Percentiles rank a stretch among this genome's conserved stretches.
These are phyloP conservation scores for Stephania cephalantha DNA, from an alignment of 164 flowering plant genomes.

Conservation along the genomic window DNA sequence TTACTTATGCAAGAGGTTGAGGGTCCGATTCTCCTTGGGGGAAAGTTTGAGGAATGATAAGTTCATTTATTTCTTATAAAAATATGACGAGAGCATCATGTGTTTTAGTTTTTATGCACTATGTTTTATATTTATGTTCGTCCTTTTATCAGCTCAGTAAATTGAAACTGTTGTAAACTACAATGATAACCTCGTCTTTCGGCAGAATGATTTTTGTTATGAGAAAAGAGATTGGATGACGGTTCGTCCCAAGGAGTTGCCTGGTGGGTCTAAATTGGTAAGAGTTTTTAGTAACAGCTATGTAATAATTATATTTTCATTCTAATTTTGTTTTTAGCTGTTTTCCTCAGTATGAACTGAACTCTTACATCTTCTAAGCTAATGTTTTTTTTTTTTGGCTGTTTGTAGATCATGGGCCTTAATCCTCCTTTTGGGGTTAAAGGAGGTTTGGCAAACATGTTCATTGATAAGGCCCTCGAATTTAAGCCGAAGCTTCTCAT, in stretches of 20 bases:
- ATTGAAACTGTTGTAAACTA: too few species aligned
- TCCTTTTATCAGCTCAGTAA: too few species aligned
- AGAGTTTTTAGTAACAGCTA: slow-evolving; percentile 6
- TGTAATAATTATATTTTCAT: neutral
- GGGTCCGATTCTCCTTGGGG: too few species aligned
- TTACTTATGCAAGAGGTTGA: too few species aligned
- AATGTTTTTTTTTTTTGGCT: neutral
- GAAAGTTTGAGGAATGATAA: too few species aligned
- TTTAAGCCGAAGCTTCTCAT: slow-evolving; percentile 83
- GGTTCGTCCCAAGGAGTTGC: slow-evolving; percentile 51
- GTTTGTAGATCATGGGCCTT: slow-evolving; percentile 73
- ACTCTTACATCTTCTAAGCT: neutral
- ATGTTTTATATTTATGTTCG: too few species aligned
- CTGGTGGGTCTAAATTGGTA: slow-evolving; percentile 71
- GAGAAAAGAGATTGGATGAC: slow-evolving; percentile 83
- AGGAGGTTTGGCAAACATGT: slow-evolving; percentile 65
- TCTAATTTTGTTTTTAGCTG: neutral
- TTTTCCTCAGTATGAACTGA: neutral
- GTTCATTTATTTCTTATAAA: too few species aligned
- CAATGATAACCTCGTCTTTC: neutral
- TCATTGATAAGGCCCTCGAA: slow-evolving; percentile 74
- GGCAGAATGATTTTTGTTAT: slow-evolving; percentile 71
- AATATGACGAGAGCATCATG: too few species aligned
- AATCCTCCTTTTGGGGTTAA: slow-evolving; percentile 89
- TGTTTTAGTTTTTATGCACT: too few species aligned